Evolutionary conservation across 768 basidiomycete species (phyloP).

Genomic region (Leccinum ochraceum): DNA sequence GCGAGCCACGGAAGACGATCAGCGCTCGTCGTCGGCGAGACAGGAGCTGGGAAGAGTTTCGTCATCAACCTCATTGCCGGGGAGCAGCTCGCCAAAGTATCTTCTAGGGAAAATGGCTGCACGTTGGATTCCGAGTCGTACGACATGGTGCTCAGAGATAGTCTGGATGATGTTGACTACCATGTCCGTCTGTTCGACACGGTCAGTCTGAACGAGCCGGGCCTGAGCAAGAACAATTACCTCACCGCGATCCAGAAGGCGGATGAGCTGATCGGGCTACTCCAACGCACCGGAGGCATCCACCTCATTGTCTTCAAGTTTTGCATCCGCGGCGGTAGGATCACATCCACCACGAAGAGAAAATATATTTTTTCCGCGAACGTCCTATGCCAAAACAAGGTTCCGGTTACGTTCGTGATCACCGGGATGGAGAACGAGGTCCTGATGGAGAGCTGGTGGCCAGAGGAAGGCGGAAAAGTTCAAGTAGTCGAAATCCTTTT

Average conservation of each 20-base stretch:
- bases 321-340: conserved; percentile 34
- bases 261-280: conserved; percentile 31
- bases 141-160: conserved; percentile 19
- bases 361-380: conserved; percentile 30
- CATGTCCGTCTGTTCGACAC: conserved; percentile 34
- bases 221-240: conserved; percentile 19
- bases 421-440: conserved; percentile 34
- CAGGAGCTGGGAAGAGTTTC: conserved; percentile 18
- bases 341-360: conserved; percentile 20
- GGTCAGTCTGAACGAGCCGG: conserved; percentile 31
- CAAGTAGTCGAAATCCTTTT: conserved; percentile 11
- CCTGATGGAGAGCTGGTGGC: conserved; percentile 36
- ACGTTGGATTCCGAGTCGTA: conserved; percentile 35
- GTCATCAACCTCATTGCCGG: conserved; percentile 37
- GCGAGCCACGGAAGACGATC: too few relatives aligned
- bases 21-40: conserved; percentile 35
- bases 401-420: conserved; percentile 33
- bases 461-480: conserved; percentile 33
- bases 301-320: conserved; percentile 27
- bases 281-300: conserved; percentile 30
- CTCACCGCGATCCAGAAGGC: conserved; percentile 30
- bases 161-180: background rate
- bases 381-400: conserved; percentile 29
- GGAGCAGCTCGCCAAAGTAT: conserved; percentile 26
- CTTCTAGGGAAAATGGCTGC: conserved; percentile 34